Evolutionary conservation across 129 eudicot species (phyloP).

Genomic region (Flaveria brownii): DNA sequence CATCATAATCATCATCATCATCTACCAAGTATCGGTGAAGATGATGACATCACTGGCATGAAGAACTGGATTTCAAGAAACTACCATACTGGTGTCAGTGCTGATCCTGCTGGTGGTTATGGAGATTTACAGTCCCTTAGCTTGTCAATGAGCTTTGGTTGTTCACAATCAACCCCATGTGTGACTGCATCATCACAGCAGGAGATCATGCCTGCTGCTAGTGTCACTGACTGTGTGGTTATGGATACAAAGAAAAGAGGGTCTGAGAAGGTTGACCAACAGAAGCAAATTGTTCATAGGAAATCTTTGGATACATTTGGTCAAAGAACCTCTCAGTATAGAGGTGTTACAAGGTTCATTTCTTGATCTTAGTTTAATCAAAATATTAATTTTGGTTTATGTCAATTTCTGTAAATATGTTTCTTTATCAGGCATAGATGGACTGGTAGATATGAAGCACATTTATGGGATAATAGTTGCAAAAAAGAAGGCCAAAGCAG

Average conservation of each 20-base stretch:
- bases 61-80: constrained; percentile 63
- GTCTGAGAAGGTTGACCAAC: constrained; percentile 62
- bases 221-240: constrained; percentile 49
- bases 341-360: constrained; percentile 87
- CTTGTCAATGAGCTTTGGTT: constrained; percentile 84
- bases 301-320: constrained; percentile 97
- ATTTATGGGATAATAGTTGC: constrained; percentile 95
- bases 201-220: constrained; percentile 54
- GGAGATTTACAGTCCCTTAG: constrained; percentile 80
- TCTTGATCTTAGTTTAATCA: not conserved
- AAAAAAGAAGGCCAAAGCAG: constrained; percentile 93
- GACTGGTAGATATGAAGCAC: constrained; percentile 98
- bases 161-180: constrained; percentile 68
- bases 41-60: constrained; percentile 49
- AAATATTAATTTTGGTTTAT: not conserved
- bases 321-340: constrained; percentile 95
- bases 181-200: constrained; percentile 52
- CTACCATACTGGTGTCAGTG: constrained; percentile 38
- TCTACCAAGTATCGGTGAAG: constrained; percentile 43
- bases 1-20: constrained; percentile 35
- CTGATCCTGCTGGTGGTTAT: constrained; percentile 30
- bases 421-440: constrained; percentile 71
- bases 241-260: constrained; percentile 84
- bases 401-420: not conserved
- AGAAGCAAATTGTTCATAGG: constrained; percentile 84